Evolutionary conservation across 495 filamentous ascomycete genomes (phyloP).

Genomic region (Podospora tetraspora): DNA sequence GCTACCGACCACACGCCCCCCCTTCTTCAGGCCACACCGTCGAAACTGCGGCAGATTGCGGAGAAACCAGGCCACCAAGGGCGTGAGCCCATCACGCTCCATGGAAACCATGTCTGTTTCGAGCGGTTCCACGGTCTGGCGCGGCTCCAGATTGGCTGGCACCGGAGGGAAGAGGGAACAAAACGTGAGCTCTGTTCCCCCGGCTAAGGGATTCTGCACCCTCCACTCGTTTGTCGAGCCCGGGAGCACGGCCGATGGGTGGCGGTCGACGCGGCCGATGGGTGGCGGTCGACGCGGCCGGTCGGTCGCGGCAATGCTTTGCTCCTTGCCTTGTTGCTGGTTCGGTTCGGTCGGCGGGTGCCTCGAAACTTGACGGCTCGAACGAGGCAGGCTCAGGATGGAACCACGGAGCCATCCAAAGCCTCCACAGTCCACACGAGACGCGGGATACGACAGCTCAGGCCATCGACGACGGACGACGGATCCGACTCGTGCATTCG

Average conservation of each 20-base stretch:
- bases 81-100: not conserved
- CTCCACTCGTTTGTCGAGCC: not conserved
- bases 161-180: conserved; percentile 1
- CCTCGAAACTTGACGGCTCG: not conserved
- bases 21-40: not conserved
- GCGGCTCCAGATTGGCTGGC: conserved; percentile 16
- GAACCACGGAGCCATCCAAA: no score
- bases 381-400: not conserved
- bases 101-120: conserved; percentile 6
- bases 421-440: conserved; percentile 3
- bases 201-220: not conserved
- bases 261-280: not conserved
- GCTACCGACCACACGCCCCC: conserved; percentile 4
- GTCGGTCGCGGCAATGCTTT: not conserved
- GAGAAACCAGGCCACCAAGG: not conserved
- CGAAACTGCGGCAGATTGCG: conserved; percentile 1
- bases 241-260: not conserved
- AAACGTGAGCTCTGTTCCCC: not conserved
- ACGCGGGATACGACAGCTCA: conserved; percentile 5
- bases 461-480: conserved; percentile 1
- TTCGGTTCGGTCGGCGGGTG: not conserved
- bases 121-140: conserved; percentile 12
- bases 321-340: not conserved
- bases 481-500: conserved; percentile 6
- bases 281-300: not conserved